Evolutionary conservation across 352 stramenopile genomes (phyloP), one percentile per base, ranked within the genome.

Genomic region (Pilasporangium apinafurcum): DNA sequence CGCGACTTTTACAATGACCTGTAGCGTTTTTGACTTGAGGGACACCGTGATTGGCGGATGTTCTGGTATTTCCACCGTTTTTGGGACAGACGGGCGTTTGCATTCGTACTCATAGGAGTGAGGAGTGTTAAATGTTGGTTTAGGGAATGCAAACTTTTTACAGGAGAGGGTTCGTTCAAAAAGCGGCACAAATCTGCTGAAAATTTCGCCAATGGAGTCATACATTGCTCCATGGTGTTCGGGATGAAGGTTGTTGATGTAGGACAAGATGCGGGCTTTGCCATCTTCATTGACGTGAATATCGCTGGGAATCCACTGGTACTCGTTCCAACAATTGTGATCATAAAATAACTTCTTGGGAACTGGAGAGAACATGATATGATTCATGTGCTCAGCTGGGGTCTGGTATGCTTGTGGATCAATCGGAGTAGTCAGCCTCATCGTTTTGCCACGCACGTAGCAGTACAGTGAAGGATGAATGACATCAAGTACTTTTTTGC

Each of bases 391-490:
- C 20, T 75, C 51, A 1, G 40, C 31, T 8, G 43, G 20, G 9
- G 39, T 37, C 16, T 2, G 39, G 7, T 24, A 34, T 9, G n/a
- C 27, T 12, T 35, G 27, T 3, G 31, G 8, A 5, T n/a, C 12
- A n/a, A 17, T 20, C 6, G 29, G 17, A 27, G n/a, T 37, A 0
- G 25, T 1, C 0, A 60, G 13, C 4, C 29, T 7, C 20, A 48
- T 44, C 0, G 69, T 83, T 8, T 62, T 26, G 27, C 65, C 57
- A 13, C 64, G 46, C 0, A 88, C 60, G 17, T 58, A 73, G 37
- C 76, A 88, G 38, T 68, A 84, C 2, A 86, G 44, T 25, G 76
- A 86, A 16, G 73, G 70, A 46, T 84, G 64, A 9, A 88, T 57
- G 13, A 85, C 53, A 28, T 83, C 48, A 6, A 83, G 56, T 28